phyloP scores from a whole-genome alignment of 2,329 filamentous ascomycete species.

The Xylaria sp. region DNA sequence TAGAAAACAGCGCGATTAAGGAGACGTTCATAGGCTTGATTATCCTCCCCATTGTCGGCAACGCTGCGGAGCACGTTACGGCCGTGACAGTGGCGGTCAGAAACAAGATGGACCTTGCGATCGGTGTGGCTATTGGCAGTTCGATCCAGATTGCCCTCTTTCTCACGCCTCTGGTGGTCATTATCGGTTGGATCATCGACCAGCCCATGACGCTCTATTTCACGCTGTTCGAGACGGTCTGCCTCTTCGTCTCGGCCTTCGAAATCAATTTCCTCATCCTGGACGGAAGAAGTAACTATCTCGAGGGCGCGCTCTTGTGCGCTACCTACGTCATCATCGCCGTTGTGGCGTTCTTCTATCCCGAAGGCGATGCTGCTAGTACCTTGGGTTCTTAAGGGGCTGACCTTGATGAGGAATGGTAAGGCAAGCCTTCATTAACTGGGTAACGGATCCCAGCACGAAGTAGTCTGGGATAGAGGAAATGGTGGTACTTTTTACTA shows the following conservation, averaged over 20 bases:
- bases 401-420: too few species aligned
- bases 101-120: conserved; percentile 77
- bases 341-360: conserved; percentile 69
- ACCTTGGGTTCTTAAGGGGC: conserved; percentile 30
- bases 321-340: conserved; percentile 70
- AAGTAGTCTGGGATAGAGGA: too few species aligned
- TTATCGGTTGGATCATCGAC: conserved; percentile 70
- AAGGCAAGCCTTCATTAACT: too few species aligned
- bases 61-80: conserved; percentile 74
- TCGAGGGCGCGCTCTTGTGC: conserved; percentile 74
- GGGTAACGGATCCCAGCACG: neutral
- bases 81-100: conserved; percentile 71
- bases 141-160: conserved; percentile 75
- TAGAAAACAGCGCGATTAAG: conserved; percentile 57
- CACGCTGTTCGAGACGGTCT: conserved; percentile 85
- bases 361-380: conserved; percentile 52
- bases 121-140: conserved; percentile 71
- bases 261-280: conserved; percentile 88
- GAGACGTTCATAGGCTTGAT: conserved; percentile 74
- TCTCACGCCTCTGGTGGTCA: conserved; percentile 70
- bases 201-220: conserved; percentile 81
- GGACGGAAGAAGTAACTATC: conserved; percentile 83
- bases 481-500: too few species aligned
- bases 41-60: conserved; percentile 72
- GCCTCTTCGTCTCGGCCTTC: conserved; percentile 80